Evolutionary conservation across 176 grass and related monocot species (phyloP).

Genomic region (Avena sativa): DNA sequence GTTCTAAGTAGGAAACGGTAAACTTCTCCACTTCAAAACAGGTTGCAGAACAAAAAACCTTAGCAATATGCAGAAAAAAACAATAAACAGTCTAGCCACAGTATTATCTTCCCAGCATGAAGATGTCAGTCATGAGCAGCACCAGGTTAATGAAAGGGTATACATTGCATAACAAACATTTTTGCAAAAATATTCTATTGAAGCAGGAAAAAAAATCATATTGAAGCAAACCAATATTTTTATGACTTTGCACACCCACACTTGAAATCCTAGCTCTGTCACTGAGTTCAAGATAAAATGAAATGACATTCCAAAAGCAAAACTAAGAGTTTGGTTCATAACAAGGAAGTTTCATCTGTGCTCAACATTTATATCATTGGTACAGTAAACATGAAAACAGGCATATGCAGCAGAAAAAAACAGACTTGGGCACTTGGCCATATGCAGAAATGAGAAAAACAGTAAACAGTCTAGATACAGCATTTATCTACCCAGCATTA

Average conservation of each 20-base stretch:
- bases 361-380: neutral
- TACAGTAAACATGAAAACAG: neutral
- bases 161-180: too few relatives aligned
- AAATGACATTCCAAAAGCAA: neutral
- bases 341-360: neutral
- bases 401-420: neutral
- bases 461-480: neutral
- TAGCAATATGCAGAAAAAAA: neutral
- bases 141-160: too few relatives aligned
- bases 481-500: neutral
- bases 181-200: too few relatives aligned
- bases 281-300: neutral
- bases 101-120: neutral
- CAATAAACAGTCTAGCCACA: neutral
- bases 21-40: neutral
- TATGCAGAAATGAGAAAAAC: neutral
- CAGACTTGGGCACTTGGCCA: neutral
- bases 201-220: too few relatives aligned
- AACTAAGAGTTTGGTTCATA: neutral
- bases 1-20: neutral
- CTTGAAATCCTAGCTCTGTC: neutral
- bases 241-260: neutral
- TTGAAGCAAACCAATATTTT: too few relatives aligned
- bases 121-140: neutral
- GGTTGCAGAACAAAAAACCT: neutral